Evolutionary conservation across 331 rosid species (phyloP).

Genomic region (Quercus phellos): DNA sequence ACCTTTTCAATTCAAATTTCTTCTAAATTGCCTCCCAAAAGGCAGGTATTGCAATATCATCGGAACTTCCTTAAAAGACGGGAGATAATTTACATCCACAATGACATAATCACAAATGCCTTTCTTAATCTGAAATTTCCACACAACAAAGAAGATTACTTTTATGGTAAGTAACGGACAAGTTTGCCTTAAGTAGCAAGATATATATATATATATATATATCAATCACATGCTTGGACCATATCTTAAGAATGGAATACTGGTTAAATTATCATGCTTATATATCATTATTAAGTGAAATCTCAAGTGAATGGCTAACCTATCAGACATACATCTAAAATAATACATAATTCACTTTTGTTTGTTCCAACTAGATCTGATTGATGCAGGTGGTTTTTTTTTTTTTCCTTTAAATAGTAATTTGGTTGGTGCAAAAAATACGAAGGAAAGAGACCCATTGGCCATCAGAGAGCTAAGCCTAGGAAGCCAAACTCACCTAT

Average conservation of each 20-base stretch:
- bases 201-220: too few relatives aligned
- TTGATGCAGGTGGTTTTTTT: background rate
- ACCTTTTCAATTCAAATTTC: conserved; percentile 38
- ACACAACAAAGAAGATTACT: background rate
- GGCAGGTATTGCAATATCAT: conserved; percentile 66
- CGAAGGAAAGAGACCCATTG: background rate
- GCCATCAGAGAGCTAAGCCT: background rate
- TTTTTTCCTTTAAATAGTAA: background rate
- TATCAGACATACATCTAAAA: too few relatives aligned
- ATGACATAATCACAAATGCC: conserved; percentile 80
- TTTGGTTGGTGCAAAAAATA: background rate
- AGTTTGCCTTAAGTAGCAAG: background rate
- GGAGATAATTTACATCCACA: conserved; percentile 84
- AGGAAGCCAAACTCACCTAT: background rate
- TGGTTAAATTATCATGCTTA: background rate
- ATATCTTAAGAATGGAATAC: background rate
- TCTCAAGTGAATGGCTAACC: background rate
- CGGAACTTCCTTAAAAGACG: conserved; percentile 92
- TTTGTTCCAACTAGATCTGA: background rate
- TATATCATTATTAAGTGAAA: background rate
- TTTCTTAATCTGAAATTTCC: conserved; percentile 53
- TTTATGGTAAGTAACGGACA: too few relatives aligned
- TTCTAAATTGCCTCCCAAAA: conserved; percentile 77
- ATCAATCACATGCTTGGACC: background rate
- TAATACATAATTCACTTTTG: background rate